Conservation (phyloP, 495 filamentous ascomycete species). For the Penicillium canescens region DNA sequence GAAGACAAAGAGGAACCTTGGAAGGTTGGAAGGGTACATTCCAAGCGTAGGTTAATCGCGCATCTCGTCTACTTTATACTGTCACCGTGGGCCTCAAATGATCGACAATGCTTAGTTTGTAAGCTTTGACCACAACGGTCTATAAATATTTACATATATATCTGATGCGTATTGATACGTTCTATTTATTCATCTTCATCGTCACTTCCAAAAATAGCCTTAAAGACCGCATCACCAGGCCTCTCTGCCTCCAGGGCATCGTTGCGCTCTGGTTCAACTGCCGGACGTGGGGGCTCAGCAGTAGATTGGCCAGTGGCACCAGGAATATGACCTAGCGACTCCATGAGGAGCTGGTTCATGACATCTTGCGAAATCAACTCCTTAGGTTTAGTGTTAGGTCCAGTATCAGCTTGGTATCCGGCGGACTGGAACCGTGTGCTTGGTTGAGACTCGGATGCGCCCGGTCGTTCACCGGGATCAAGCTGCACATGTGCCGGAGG, state of each 20-base stretch:
- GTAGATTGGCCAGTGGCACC: conserved; percentile 3
- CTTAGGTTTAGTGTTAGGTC: conserved; percentile 29
- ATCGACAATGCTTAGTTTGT: too few species aligned
- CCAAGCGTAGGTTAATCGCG: too few species aligned
- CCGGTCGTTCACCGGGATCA: conserved; percentile 48
- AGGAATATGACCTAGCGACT: conserved; percentile 22
- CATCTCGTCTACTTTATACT: too few species aligned
- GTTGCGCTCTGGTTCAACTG: conserved; percentile 75
- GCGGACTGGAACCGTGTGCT: conserved; percentile 37
- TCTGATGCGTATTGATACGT: not conserved
- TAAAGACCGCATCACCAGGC: conserved; percentile 88
- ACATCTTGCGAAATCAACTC: conserved; percentile 43
- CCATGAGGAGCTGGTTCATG: conserved; percentile 39
- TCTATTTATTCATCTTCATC: conserved; percentile 64
- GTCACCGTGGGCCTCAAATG: too few species aligned
- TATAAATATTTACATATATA: too few species aligned
- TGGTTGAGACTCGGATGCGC: conserved; percentile 16
- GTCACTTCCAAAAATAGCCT: conserved; percentile 89
- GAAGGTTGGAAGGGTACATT: too few species aligned
- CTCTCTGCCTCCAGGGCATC: conserved; percentile 81
- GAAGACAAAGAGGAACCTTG: too few species aligned
- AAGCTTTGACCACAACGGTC: too few species aligned
- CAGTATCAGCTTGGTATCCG: conserved; percentile 33
- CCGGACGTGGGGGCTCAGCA: conserved; percentile 11
- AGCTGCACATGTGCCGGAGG: conserved; percentile 70